phyloP scores from a whole-genome alignment of 148 eudicot genomes.

The Dysphania ambrosioides region DNA sequence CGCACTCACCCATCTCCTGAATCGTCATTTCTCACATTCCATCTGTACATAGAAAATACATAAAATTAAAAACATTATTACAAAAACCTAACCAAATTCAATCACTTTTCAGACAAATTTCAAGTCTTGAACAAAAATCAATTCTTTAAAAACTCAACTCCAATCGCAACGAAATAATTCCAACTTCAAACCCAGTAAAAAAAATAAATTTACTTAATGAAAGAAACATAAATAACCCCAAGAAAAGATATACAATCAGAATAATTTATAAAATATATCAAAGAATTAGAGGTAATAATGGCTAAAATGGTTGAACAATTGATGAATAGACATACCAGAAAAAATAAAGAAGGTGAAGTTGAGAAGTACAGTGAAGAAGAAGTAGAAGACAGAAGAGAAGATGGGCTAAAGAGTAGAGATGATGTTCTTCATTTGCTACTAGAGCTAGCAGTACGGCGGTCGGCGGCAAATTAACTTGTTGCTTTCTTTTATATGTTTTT shows the following conservation, averaged over 20 bases:
- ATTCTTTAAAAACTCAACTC: not conserved
- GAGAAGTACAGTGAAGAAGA: too few species aligned
- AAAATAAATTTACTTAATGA: not conserved
- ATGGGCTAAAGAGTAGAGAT: not conserved
- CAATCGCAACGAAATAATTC: not conserved
- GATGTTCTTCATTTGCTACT: not conserved
- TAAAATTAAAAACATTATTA: not conserved
- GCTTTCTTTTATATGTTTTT: not conserved
- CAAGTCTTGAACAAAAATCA: not conserved
- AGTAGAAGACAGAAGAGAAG: not conserved
- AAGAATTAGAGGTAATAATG: not conserved
- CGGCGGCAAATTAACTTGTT: not conserved
- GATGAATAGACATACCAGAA: too few species aligned
- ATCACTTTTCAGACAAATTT: not conserved
- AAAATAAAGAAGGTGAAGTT: not conserved
- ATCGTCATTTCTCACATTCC: not conserved
- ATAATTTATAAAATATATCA: not conserved
- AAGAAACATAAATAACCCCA: not conserved
- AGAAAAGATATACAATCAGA: not conserved
- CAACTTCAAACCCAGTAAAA: not conserved
- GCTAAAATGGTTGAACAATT: too few species aligned
- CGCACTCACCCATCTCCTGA: conserved; percentile 22
- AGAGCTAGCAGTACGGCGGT: too few species aligned
- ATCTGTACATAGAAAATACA: not conserved
- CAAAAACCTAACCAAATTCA: conserved; percentile 7